Base-by-base conservation (phyloP, 768 basidiomycete species). In the Lactarius sp. region DNA sequence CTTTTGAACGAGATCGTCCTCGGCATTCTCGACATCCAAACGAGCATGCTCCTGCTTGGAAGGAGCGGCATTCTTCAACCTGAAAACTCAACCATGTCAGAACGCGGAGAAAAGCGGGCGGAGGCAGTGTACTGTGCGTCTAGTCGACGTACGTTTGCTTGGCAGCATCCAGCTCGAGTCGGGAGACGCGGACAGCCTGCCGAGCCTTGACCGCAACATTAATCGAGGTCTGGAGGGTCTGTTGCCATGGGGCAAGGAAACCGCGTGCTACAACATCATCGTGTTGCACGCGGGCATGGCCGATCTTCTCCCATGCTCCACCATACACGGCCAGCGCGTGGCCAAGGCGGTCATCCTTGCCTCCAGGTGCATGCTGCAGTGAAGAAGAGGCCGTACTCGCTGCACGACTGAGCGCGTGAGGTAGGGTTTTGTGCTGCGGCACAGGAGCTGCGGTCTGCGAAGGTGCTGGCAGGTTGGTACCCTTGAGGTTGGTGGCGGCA, bases 1-100 rank as follows among this genome's bases (percentile, higher is more conserved):
- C 80, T 93, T 94, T 73, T 95, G 94, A 6, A 98, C 97, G 37
- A 98, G 84, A 75, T 95, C 93, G 73, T 99, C 97, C 70, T 94
- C 91, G 9, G 91, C 90, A 66, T 93, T 93, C 82, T 94, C 91
- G 10, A 93, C 90, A 69, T 95, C 92, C 22, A 97, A 85, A 53
- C 91, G 80, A 4, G 94, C 91, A 57, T 97, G 94, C 72, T 98
- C 97, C 73, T 95, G 92, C 77, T 80, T 90, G 18, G 85, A 76
- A 0, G 90, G 85, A 65, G 72, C 74, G 1, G 92, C 87, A 50
- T 75, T 85, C 82, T 97, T 97, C 69, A 97, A 75, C 14, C 94
- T 95, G 68, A 18, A 60, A 34, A 49, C 55, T 56, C 33, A 71
- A 16, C n/a, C 16, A 16, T 46, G 44, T 2, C 13, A 36, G 44